phyloP scores from a whole-genome alignment of 352 stramenopile species.

The Globisporangium okanoganense region DNA sequence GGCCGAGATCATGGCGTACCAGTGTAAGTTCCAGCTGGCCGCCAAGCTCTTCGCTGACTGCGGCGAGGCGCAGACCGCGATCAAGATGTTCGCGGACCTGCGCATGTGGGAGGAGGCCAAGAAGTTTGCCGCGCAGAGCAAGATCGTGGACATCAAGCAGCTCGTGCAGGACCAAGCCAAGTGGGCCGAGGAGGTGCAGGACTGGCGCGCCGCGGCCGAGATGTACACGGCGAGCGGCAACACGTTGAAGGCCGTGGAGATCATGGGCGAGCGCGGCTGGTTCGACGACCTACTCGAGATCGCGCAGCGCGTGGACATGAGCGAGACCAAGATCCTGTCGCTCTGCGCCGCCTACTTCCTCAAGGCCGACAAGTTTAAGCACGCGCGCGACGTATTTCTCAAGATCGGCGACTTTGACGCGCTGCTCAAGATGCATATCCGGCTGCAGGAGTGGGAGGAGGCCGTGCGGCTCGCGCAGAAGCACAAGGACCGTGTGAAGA shows the following conservation, averaged over 20 bases:
- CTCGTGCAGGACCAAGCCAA: slow-evolving; percentile 89
- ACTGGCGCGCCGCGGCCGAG: slow-evolving; percentile 89
- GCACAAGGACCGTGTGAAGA: slow-evolving; percentile 69
- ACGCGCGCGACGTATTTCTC: slow-evolving; percentile 76
- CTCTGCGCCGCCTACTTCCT: slow-evolving; percentile 63
- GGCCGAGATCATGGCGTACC: slow-evolving; percentile 91
- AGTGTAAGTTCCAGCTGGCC: slow-evolving; percentile 89
- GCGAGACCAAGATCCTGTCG: slow-evolving; percentile 42
- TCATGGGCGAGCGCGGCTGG: slow-evolving; percentile 86
- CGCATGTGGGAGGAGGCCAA: slow-evolving; percentile 94
- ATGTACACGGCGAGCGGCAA: slow-evolving; percentile 91
- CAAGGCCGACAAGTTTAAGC: slow-evolving; percentile 69
- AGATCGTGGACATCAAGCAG: slow-evolving; percentile 83
- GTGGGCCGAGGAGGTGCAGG: slow-evolving; percentile 91
- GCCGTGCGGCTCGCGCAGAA: slow-evolving; percentile 87
- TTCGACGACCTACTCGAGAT: slow-evolving; percentile 84
- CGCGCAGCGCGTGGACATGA: slow-evolving; percentile 49
- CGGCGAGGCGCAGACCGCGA: slow-evolving; percentile 78
- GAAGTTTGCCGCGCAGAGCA: slow-evolving; percentile 77
- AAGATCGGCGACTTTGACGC: slow-evolving; percentile 79
- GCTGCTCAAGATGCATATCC: slow-evolving; percentile 90
- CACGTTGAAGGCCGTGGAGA: slow-evolving; percentile 70
- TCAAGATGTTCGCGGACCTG: slow-evolving; percentile 93
- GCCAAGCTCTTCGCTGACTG: slow-evolving; percentile 86
- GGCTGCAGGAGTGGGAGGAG: slow-evolving; percentile 90